Evolutionary conservation across 169 alveolate genomes (phyloP).

Genomic region (Eimeria falciformis): DNA sequence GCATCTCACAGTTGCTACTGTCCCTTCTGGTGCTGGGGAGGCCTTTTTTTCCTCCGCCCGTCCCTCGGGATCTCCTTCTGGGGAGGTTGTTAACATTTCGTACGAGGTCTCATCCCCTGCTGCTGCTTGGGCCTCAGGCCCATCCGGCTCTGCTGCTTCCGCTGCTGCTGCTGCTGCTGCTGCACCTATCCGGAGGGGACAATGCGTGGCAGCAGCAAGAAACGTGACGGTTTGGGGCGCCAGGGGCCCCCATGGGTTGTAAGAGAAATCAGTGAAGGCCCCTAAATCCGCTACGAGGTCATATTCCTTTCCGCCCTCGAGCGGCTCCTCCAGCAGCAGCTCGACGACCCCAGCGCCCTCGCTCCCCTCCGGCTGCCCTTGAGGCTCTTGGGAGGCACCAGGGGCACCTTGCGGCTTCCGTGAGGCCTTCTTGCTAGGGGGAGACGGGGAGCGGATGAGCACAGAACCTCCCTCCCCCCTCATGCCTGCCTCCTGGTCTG

Average conservation of each 20-base stretch:
- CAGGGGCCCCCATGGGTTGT: slow-evolving; percentile 86
- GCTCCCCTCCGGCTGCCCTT: neutral
- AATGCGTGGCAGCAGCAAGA: slow-evolving; percentile 42
- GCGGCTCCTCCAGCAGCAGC: slow-evolving; percentile 61
- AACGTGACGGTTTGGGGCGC: slow-evolving; percentile 32
- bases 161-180: slow-evolving; percentile 62
- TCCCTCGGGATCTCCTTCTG: neutral
- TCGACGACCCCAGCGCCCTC: slow-evolving; percentile 64
- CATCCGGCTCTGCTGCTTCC: slow-evolving; percentile 58
- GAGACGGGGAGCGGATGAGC: neutral
- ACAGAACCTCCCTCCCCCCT: slow-evolving; percentile 30
- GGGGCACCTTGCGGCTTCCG: neutral
- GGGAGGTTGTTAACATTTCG: neutral
- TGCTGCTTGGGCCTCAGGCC: slow-evolving; percentile 35
- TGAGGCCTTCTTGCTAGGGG: neutral
- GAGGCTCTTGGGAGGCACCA: neutral
- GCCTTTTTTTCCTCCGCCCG: neutral
- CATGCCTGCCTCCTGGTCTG: slow-evolving; percentile 74
- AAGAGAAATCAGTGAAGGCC: slow-evolving; percentile 82
- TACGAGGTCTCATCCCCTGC: slow-evolving; percentile 39
- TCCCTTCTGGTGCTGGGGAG: slow-evolving; percentile 50
- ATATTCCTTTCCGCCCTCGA: slow-evolving; percentile 80
- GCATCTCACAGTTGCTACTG: slow-evolving; percentile 64
- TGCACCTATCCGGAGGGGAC: slow-evolving; percentile 16
- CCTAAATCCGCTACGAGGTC: slow-evolving; percentile 82